These are phyloP conservation scores for Paramecium octaurelia DNA, from an alignment of 73 alveolate genomes.

Conservation along the genomic window DNA sequence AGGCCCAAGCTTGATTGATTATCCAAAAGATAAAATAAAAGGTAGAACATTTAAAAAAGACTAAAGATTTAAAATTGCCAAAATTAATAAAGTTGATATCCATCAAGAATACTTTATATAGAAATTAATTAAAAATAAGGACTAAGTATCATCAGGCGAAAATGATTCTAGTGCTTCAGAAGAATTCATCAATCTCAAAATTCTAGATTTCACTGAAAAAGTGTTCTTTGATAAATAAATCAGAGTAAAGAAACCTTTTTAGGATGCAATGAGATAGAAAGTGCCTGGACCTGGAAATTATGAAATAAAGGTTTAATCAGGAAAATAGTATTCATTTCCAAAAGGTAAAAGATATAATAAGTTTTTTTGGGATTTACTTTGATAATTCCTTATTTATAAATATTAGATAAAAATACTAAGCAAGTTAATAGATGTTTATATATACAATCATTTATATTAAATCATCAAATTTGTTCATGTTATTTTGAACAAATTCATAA, in stretches of 20 bases:
- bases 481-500: background rate
- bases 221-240: background rate
- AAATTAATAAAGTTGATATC: background rate
- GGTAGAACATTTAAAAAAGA: background rate
- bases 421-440: background rate
- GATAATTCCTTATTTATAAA: background rate
- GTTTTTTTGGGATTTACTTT: background rate
- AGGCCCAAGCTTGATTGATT: conserved; percentile 1
- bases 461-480: background rate
- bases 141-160: background rate
- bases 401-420: background rate
- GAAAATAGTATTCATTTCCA: background rate
- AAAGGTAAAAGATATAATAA: background rate
- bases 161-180: background rate
- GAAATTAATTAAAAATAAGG: background rate
- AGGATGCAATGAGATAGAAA: background rate
- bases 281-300: background rate
- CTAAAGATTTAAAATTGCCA: background rate
- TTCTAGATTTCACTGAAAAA: background rate
- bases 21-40: background rate
- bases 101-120: background rate
- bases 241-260: background rate
- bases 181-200: background rate
- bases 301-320: background rate
- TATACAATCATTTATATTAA: background rate